Conservation (phyloP, 2,329 filamentous ascomycete genomes). For the Fusarium redolens region DNA sequence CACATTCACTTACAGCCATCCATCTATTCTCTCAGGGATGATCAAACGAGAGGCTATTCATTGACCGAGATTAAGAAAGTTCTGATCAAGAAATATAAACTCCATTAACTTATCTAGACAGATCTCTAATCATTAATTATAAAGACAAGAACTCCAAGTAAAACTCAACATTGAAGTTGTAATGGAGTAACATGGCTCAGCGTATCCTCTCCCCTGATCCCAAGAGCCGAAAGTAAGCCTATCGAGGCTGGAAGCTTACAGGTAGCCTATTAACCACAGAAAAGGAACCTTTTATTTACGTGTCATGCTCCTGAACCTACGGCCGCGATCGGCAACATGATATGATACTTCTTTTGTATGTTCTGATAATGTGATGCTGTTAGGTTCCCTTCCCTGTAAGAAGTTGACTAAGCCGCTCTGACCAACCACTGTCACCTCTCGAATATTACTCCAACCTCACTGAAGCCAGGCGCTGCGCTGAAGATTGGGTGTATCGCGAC, state of each 20-base stretch:
- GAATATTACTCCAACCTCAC: slow-evolving; percentile 1
- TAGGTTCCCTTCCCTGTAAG: not conserved
- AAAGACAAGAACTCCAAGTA: not conserved
- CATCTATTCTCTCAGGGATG: not conserved
- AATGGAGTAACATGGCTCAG: not conserved
- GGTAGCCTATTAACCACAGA: too few relatives aligned
- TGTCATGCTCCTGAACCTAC: not conserved
- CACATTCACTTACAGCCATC: too few relatives aligned
- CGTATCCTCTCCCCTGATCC: not conserved
- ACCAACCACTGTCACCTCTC: not conserved
- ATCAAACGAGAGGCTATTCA: not conserved
- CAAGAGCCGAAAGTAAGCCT: not conserved
- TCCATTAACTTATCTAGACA: not conserved
- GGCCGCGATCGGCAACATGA: not conserved
- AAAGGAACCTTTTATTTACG: not conserved
- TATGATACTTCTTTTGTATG: not conserved
- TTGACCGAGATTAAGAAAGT: accelerated
- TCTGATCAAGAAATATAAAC: not conserved
- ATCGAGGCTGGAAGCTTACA: not conserved
- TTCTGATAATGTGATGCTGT: not conserved
- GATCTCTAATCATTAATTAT: not conserved
- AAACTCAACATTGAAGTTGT: not conserved
- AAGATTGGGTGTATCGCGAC: slow-evolving; percentile 3
- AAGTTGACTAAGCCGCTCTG: not conserved
- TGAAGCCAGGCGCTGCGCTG: not conserved